phyloP scores from a whole-genome alignment of 2,329 filamentous ascomycete genomes.

The Xylaria polymorpha region DNA sequence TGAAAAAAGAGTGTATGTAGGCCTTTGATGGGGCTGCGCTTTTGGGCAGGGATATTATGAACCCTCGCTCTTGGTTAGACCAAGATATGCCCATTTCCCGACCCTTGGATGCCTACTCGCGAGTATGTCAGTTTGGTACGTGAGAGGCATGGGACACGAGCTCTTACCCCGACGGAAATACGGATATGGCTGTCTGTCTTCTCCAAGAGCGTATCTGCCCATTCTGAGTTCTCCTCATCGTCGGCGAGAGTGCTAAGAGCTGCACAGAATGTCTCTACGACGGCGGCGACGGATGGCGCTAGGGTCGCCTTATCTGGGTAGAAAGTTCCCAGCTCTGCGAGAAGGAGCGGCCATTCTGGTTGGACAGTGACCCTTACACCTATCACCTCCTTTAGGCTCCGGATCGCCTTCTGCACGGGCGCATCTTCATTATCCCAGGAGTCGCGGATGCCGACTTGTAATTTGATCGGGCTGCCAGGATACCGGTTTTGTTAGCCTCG shows the following conservation, averaged over 20 bases:
- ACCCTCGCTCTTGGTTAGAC: constrained; percentile 53
- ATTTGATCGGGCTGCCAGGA: constrained; percentile 55
- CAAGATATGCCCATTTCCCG: constrained; percentile 52
- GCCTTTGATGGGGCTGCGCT: constrained; percentile 46
- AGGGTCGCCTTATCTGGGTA: constrained; percentile 56
- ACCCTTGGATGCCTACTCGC: constrained; percentile 42
- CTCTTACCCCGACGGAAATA: constrained; percentile 54
- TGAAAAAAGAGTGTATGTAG: constrained; percentile 54
- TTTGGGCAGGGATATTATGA: constrained; percentile 55
- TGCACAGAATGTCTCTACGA: constrained; percentile 55
- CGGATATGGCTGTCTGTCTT: constrained; percentile 49
- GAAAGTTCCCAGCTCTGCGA: constrained; percentile 35
- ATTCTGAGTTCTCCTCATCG: constrained; percentile 53
- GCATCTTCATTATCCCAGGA: constrained; percentile 54
- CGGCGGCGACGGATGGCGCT: constrained; percentile 52
- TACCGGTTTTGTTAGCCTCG: constrained; percentile 30
- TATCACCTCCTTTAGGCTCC: constrained; percentile 50
- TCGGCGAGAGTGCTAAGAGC: constrained; percentile 57
- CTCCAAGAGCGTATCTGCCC: constrained; percentile 58
- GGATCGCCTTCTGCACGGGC: constrained; percentile 51
- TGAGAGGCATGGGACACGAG: not conserved
- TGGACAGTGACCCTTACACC: constrained; percentile 50
- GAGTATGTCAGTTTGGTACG: not conserved
- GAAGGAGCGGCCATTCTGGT: constrained; percentile 41
- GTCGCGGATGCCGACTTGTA: constrained; percentile 57